Evolutionary conservation across 2,329 filamentous ascomycete species (phyloP).

Genomic region (Paraphoma chrysanthemicola): DNA sequence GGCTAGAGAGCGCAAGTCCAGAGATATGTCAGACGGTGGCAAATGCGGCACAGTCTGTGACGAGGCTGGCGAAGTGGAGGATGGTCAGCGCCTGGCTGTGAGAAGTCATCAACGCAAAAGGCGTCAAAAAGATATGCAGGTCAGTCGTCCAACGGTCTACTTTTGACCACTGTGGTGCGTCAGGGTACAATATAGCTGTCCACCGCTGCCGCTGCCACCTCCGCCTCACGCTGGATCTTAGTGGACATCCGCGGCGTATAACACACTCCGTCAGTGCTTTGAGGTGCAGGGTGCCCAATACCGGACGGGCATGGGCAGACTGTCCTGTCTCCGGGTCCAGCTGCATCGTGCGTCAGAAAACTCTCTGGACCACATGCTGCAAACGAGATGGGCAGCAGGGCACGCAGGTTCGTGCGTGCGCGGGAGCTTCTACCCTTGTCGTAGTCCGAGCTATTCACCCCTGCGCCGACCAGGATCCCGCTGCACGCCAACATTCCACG

Average conservation of each 20-base stretch:
- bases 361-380: slow-evolving; percentile 42
- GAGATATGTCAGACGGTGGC: slow-evolving; percentile 9
- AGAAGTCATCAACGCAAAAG: slow-evolving; percentile 32
- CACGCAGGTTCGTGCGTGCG: slow-evolving; percentile 31
- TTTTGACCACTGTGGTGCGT: slow-evolving; percentile 43
- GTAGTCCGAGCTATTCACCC: slow-evolving; percentile 36
- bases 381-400: slow-evolving; percentile 44
- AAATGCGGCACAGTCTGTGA: slow-evolving; percentile 8
- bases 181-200: slow-evolving; percentile 47
- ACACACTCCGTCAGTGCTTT: slow-evolving; percentile 39
- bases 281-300: slow-evolving; percentile 43
- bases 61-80: slow-evolving; percentile 13
- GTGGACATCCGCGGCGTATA: slow-evolving; percentile 44
- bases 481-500: slow-evolving; percentile 43
- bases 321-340: slow-evolving; percentile 42
- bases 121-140: slow-evolving; percentile 38
- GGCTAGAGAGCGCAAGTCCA: neutral
- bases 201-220: slow-evolving; percentile 40
- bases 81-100: slow-evolving; percentile 37
- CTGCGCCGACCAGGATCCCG: slow-evolving; percentile 23
- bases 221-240: slow-evolving; percentile 30
- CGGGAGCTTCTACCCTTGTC: slow-evolving; percentile 29
- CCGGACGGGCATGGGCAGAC: slow-evolving; percentile 39
- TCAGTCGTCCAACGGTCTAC: slow-evolving; percentile 34
- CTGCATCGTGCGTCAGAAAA: slow-evolving; percentile 44